phyloP scores from a whole-genome alignment of 2,329 filamentous ascomycete species.

The Colletotrichum tanaceti region DNA sequence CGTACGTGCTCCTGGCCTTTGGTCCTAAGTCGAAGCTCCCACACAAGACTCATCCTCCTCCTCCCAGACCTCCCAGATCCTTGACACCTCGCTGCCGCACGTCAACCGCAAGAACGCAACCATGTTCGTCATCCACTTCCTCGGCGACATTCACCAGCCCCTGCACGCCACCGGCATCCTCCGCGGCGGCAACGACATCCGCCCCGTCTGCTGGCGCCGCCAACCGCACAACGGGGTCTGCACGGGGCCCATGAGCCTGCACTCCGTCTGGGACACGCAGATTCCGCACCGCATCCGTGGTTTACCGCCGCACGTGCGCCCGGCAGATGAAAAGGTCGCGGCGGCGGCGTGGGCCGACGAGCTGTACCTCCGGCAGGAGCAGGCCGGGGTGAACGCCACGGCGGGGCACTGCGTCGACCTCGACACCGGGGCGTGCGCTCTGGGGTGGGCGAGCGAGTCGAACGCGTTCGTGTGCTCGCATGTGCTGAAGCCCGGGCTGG shows the following conservation, averaged over 20 bases:
- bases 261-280: constrained; percentile 40
- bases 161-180: constrained; percentile 40
- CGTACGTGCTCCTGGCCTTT: background rate
- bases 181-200: constrained; percentile 41
- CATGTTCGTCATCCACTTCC: constrained; percentile 43
- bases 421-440: constrained; percentile 11
- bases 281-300: constrained; percentile 39
- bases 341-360: constrained; percentile 33
- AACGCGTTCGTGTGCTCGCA: constrained; percentile 37
- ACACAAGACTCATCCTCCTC: background rate
- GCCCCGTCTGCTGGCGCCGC: constrained; percentile 39
- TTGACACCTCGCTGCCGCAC: constrained; percentile 45
- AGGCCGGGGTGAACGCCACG: constrained; percentile 16
- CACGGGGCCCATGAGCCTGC: constrained; percentile 36
- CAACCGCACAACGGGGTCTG: constrained; percentile 31
- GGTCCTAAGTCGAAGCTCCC: background rate
- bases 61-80: constrained; percentile 32
- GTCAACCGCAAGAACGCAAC: constrained; percentile 42
- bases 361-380: constrained; percentile 21
- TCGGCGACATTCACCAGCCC: constrained; percentile 41
- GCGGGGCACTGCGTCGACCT: constrained; percentile 35
- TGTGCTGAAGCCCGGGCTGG: constrained; percentile 25
- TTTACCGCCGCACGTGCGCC: constrained; percentile 27
- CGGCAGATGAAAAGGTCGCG: constrained; percentile 32
- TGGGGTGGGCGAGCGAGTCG: constrained; percentile 34